These are phyloP conservation scores for Phytophthora pini DNA, from an alignment of 352 stramenopile species.

Conservation along the genomic window DNA sequence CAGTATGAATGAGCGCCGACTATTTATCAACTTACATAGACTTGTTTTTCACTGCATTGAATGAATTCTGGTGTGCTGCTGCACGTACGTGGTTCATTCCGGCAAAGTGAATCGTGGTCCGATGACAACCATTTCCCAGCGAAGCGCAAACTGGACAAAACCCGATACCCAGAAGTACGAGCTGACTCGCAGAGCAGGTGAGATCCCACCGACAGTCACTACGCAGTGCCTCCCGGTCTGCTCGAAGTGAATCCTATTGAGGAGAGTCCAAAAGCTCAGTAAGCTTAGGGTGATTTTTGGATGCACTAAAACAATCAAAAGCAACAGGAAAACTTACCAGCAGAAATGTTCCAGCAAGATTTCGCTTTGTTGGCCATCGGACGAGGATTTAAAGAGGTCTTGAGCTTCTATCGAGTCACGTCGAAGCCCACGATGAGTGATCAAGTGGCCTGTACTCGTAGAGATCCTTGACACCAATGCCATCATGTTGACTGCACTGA, in stretches of 20 bases:
- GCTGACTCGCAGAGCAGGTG: not conserved
- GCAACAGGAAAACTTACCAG: not conserved
- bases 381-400: too few species aligned
- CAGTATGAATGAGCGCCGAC: constrained; percentile 1
- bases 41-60: not conserved
- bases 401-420: too few species aligned
- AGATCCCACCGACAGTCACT: not conserved
- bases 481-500: too few species aligned
- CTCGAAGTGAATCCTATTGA: constrained; percentile 1
- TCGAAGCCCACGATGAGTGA: too few species aligned
- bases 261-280: too few species aligned
- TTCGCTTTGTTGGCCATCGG: not conserved
- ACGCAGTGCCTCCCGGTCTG: not conserved
- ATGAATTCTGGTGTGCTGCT: not conserved
- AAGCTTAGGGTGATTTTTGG: too few species aligned
- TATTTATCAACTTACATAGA: not conserved
- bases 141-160: not conserved
- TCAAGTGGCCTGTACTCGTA: too few species aligned
- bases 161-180: not conserved
- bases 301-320: too few species aligned
- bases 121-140: not conserved
- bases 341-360: not conserved
- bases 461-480: too few species aligned
- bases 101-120: not conserved
- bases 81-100: not conserved